Evolutionary conservation across 208 protist genomes (phyloP), one percentile per base, ranked within the genome.

Genomic region (Trypanosoma mega): DNA sequence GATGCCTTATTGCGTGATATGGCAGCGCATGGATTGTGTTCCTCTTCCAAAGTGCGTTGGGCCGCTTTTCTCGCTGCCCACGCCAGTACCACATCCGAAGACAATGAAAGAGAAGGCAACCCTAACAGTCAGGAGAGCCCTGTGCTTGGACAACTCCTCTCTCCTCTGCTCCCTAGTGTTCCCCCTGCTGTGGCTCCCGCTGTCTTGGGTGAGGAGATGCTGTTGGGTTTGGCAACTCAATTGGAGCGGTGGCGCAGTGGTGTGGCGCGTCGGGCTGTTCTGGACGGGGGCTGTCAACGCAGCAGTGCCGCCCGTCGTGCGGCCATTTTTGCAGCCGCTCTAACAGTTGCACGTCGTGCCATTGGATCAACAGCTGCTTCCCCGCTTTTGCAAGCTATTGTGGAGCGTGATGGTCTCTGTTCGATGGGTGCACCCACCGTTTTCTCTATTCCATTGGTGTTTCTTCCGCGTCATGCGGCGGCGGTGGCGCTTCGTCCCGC

Each of bases 1-100:
- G 72, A 43, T 18, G 12, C 36, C 8, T 21, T 79, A 12, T 29
- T 90, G n/a, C 49, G 52, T 3, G 78, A 79, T 34, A 56, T 87
- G n/a, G 65, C 61, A 0, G 21, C 46, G 20, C 68, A 57, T 16
- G 86, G 82, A 14, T 64, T 93, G 33, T 67, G 60, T 31, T 90
- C 78, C 77, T 63, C 65, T 8, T 71, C 74, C 2, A 61, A 51
- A n/a, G 79, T 70, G 49, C 79, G 86, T 2, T 93, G 86, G 86
- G 46, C 65, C 16, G 39, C 55, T 1, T 85, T 85, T 47, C 47
- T 64, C 27, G 39, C 49, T 20, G 55, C 49, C 11, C 57, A 71
- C 24, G 52, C 55, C 0, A 14, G 41, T 72, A 20, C 41, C 24
- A 23, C 39, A 12, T 0, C 12, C 30, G 36, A 70, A 3, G 26